A percentile compares a stretch with the other conserved stretches of the same genome.
phyloP scores from a whole-genome alignment of 768 basidiomycete species.

The Lactarius sp. region DNA sequence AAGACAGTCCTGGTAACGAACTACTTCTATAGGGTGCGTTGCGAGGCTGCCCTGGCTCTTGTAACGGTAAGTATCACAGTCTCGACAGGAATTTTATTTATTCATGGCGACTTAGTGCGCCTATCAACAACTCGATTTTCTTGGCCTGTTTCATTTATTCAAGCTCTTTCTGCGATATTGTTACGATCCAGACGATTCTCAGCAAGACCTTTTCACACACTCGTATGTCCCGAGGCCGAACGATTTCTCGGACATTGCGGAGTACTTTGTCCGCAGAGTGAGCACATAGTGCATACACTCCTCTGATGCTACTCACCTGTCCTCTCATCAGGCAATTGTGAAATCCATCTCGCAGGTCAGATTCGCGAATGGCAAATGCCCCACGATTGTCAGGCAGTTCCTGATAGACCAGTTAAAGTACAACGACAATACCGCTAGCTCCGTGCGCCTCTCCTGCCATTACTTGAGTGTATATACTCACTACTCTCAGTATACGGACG shows the following conservation, averaged over 20 bases:
- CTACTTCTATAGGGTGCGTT: conserved; percentile 93
- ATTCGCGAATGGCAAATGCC: conserved; percentile 82
- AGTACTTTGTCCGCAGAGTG: conserved; percentile 95
- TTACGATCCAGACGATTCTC: conserved; percentile 79
- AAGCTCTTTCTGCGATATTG: conserved; percentile 90
- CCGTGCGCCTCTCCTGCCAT: conserved; percentile 45
- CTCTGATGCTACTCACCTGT: neutral
- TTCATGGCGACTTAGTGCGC: conserved; percentile 56
- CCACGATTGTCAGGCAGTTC: conserved; percentile 79
- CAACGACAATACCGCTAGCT: conserved; percentile 91
- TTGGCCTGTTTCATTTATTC: conserved; percentile 93
- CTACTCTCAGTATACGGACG: conserved; percentile 73
- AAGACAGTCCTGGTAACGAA: conserved; percentile 92
- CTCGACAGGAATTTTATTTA: conserved; percentile 15
- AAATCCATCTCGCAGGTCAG: conserved; percentile 82
- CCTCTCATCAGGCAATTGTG: conserved; percentile 56
- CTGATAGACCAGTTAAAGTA: conserved; percentile 90
- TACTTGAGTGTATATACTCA: conserved; percentile 15
- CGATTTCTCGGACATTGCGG: conserved; percentile 84
- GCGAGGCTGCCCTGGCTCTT: conserved; percentile 86
- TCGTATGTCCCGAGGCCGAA: conserved; percentile 94
- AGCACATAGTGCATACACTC: conserved; percentile 24
- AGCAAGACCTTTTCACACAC: conserved; percentile 79
- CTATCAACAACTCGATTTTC: conserved; percentile 72
- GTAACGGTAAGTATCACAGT: conserved; percentile 53